Base-by-base conservation (phyloP, 2,329 filamentous ascomycete genomes). In the Akanthomyces muscarius region DNA sequence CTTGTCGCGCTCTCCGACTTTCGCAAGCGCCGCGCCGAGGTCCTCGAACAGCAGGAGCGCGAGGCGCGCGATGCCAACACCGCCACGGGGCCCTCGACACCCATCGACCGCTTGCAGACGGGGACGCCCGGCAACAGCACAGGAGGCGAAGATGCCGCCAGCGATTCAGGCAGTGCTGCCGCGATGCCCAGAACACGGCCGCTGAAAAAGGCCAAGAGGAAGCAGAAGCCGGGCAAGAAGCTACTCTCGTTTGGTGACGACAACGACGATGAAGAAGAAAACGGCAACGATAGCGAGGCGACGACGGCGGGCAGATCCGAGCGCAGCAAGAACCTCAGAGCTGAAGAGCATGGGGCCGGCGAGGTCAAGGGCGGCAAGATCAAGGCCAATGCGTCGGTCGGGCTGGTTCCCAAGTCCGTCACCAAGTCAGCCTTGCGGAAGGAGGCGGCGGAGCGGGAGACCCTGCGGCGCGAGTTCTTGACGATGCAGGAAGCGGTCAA, bases 1-100 rank as follows among this genome's bases (percentile, higher is more conserved):
- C 87, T 99, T 3, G 94, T 98, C 60, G 86, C 91, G 63, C 87
- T 97, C 50, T 92, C 91, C 67, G 95, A 98, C 73, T 98, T 96
- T 75, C 92, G 94, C 76, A 98, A 99, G 79, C 88, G 95, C 64
- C 91, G 94, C 75, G 93, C 92, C 69, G 92, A 97, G 76, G 91
- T 93, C n/a, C 81, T 97, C 54, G 94, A 97, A 75, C 88, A 91
- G 72, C 94, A 95, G 72, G 91, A 95, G 72, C 86, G 90, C 70
- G 91, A 95, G 71, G 88, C 86, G 14, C 86, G 88, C 71, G 89
- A 91, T 68, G 83, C 71, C 44, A 80, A 84, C 4, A 30, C 28
- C 30, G 72, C 83, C 62, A 74, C 76, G 61, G 73, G 72, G 67
- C 74, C 76, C 63, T 76, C 78, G 52, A 82, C 81, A 51, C 80